Conservation (phyloP, 306 rosid species). For the Quercus wislizeni region DNA sequence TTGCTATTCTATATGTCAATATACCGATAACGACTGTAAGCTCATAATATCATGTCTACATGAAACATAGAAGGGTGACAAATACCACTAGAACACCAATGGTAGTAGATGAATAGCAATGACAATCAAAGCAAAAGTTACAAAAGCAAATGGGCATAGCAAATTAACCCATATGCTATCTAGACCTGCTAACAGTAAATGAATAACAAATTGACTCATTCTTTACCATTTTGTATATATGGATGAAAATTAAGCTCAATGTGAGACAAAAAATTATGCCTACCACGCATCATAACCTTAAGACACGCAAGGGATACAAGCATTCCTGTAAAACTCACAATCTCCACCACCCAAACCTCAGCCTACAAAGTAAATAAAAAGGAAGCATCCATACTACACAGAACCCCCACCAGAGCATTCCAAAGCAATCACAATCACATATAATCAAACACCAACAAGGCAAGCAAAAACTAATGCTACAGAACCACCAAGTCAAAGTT, state of each 20-base stretch:
- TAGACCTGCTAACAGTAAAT: background rate
- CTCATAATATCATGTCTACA: background rate
- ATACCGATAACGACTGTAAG: background rate
- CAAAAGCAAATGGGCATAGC: background rate
- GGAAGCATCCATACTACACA: background rate
- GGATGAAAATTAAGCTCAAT: conserved; percentile 8
- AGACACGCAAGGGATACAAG: background rate
- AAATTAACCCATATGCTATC: background rate
- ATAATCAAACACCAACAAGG: background rate
- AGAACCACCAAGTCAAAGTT: conserved; percentile 33
- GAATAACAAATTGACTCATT: conserved; percentile 6
- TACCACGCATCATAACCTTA: conserved; percentile 10
- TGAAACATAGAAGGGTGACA: background rate
- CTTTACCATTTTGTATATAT: conserved; percentile 3
- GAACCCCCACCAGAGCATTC: conserved; percentile 23
- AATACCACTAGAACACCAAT: background rate
- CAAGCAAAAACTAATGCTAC: background rate
- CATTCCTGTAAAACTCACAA: conserved; percentile 27
- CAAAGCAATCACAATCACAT: conserved; percentile 8
- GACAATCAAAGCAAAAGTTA: background rate
- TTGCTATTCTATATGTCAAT: background rate
- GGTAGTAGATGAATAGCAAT: no score
- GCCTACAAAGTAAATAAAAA: conserved; percentile 8
- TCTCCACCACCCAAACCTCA: conserved; percentile 6
- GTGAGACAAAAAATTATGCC: conserved; percentile 12